Percentiles rank a stretch among this genome's conserved stretches.
phyloP scores from a whole-genome alignment of 768 basidiomycete genomes.

The Cystofilobasidium ferigula region DNA sequence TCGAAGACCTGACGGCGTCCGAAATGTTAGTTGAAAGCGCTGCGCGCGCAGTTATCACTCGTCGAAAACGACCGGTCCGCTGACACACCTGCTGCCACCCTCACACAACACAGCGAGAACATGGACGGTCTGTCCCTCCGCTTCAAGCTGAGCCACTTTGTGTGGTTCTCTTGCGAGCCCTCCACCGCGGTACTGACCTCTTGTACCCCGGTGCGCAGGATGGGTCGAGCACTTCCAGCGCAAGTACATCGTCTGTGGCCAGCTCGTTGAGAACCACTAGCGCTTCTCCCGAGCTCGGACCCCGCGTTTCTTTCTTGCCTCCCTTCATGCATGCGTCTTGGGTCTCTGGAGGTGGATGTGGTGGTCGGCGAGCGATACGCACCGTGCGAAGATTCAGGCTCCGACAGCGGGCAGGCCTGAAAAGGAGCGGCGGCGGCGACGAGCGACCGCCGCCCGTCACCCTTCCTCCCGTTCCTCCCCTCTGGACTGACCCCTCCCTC shows the following conservation, averaged over 20 bases:
- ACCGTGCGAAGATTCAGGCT: background rate
- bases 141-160: too few species aligned
- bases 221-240: constrained; percentile 90
- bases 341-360: too few species aligned
- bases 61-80: background rate
- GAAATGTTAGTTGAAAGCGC: constrained; percentile 56
- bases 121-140: constrained; percentile 67
- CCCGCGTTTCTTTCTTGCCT: too few species aligned
- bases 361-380: too few species aligned
- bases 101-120: constrained; percentile 86
- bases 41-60: background rate
- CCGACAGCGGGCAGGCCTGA: background rate
- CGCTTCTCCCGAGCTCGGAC: background rate
- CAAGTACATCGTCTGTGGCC: constrained; percentile 86
- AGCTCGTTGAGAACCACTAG: constrained; percentile 68
- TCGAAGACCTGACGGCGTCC: constrained; percentile 62
- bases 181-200: background rate
- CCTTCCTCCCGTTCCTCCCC: background rate
- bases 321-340: too few species aligned
- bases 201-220: constrained; percentile 42
- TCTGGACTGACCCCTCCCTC: constrained; percentile 2
- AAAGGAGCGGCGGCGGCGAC: background rate
- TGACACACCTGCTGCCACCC: too few species aligned
- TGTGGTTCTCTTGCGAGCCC: background rate
- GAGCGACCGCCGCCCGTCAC: background rate